Percentiles rank a stretch among this genome's conserved stretches.
These are phyloP conservation scores for Apiospora saccharicola DNA, from an alignment of 2,329 filamentous ascomycete genomes.

Conservation along the genomic window DNA sequence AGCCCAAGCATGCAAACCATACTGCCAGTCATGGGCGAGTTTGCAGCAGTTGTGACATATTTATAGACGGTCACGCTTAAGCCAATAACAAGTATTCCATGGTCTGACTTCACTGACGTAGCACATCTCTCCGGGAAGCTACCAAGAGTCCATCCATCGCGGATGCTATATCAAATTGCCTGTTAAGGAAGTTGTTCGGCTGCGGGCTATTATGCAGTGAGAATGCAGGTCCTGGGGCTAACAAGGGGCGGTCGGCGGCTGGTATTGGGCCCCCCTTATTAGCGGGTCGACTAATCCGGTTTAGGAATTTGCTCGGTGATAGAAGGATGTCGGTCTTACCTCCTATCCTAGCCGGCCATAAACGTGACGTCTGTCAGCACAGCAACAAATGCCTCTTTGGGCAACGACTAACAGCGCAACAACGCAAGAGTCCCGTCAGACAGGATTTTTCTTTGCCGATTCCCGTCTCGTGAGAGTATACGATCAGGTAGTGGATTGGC, in stretches of 20 bases:
- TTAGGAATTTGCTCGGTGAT: slow-evolving; percentile 6
- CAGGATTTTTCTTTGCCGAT: neutral
- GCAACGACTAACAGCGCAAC: neutral
- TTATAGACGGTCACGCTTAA: too few relatives aligned
- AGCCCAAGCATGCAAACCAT: too few relatives aligned
- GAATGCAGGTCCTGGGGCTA: neutral
- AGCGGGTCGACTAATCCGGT: neutral
- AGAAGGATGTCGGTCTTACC: neutral
- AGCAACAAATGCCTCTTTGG: neutral
- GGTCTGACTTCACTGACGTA: too few relatives aligned
- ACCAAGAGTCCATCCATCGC: neutral
- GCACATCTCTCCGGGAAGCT: neutral
- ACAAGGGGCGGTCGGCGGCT: too few relatives aligned
- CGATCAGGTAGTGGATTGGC: too few relatives aligned
- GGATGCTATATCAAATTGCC: neutral
- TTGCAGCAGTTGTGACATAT: too few relatives aligned
- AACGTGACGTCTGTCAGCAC: neutral
- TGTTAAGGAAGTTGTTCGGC: neutral
- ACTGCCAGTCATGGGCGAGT: too few relatives aligned
- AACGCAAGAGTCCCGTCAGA: neutral
- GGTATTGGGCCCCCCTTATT: neutral
- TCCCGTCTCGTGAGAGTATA: neutral
- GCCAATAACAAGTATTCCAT: too few relatives aligned
- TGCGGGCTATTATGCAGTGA: neutral
- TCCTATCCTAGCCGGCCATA: too few relatives aligned